A percentile compares a stretch with the other conserved stretches of the same genome.
These are phyloP conservation scores for Haplosporangium sp. DNA, from an alignment of 371 early-diverging fungal species.

Conservation along the genomic window DNA sequence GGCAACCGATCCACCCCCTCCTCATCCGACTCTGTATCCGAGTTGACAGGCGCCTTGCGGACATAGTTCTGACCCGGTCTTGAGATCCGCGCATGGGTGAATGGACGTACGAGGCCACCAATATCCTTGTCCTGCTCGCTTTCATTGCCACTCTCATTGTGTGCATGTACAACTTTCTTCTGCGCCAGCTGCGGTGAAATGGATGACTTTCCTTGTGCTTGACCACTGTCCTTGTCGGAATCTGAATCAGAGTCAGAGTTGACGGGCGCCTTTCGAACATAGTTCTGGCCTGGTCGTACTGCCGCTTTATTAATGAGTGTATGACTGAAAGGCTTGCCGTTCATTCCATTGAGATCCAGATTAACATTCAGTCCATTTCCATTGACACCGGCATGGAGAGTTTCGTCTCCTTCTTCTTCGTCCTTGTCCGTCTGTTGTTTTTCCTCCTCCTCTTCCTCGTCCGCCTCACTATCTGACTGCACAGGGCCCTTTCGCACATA, in stretches of 20 bases:
- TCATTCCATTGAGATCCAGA: neutral
- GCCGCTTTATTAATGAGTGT: neutral
- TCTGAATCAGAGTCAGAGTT: constrained; percentile 45
- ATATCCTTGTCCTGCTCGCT: constrained; percentile 5
- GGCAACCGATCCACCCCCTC: neutral
- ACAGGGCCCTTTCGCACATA: constrained; percentile 38
- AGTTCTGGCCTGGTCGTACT: constrained; percentile 42
- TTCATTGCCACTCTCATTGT: constrained; percentile 15
- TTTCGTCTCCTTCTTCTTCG: neutral
- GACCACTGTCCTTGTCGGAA: constrained; percentile 29
- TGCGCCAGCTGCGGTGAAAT: neutral
- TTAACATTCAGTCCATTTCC: neutral
- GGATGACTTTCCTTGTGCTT: neutral
- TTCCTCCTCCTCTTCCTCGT: neutral
- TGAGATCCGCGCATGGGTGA: constrained; percentile 19
- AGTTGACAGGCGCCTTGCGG: constrained; percentile 44
- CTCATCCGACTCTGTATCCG: constrained; percentile 40
- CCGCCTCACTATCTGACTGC: constrained; percentile 21
- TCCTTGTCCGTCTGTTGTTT: neutral
- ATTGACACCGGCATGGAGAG: neutral
- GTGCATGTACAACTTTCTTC: too few relatives aligned
- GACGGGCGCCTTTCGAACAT: constrained; percentile 37
- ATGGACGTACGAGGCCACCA: constrained; percentile 8
- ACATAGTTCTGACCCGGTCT: constrained; percentile 46
- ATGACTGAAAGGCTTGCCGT: constrained; percentile 3